Base-by-base conservation (phyloP, 345 rosid species). In the Murraya paniculata region DNA sequence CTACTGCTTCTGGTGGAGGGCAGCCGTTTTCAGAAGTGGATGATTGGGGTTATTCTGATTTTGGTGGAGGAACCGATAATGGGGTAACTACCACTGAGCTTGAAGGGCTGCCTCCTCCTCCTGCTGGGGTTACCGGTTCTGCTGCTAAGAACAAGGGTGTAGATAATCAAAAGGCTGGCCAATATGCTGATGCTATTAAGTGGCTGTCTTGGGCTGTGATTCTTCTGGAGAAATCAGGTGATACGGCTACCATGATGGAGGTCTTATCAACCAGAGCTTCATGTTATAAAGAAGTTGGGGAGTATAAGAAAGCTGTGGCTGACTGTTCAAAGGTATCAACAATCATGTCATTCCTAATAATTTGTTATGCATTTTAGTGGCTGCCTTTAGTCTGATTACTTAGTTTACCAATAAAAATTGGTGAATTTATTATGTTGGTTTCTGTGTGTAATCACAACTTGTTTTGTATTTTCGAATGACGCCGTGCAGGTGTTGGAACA, bases 251-350 rank as follows among this genome's bases (percentile, higher is more conserved):
- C 9, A 74, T 87, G 60, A 73, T 31, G 1, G 98, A 96, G 60
- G 98, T 90, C 77, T 89, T 92, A 79, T 86, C 98, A 2, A 79
- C 86, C 84, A 91, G 99, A 78, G 99, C 99, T 79, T 96, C 99
- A 2, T 96, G 99, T 77, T 96, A 94, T 87, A 96, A 94, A 86
- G 99, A 96, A 88, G 99, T 94, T 71, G 99, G 99, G 64, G 99
- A 96, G 84, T 92, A 96, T 83, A 96, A 96, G 87, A 94, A 96
- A 87, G 99, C 99, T 38, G 99, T 96, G 39, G 91, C 95, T 28
- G 99, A 94, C 82, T 96, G 98, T 81, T 85, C 98, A 25, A 89
- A 89, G 99, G 98, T 93, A 91, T 77, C 38, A 66, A 21, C 27
- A 58, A 62, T 62, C 69, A 22, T 65, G 31, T 50, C 64, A 64